Evolutionary conservation across 495 filamentous ascomycete species (phyloP).

Genomic region (Neurospora sp.): DNA sequence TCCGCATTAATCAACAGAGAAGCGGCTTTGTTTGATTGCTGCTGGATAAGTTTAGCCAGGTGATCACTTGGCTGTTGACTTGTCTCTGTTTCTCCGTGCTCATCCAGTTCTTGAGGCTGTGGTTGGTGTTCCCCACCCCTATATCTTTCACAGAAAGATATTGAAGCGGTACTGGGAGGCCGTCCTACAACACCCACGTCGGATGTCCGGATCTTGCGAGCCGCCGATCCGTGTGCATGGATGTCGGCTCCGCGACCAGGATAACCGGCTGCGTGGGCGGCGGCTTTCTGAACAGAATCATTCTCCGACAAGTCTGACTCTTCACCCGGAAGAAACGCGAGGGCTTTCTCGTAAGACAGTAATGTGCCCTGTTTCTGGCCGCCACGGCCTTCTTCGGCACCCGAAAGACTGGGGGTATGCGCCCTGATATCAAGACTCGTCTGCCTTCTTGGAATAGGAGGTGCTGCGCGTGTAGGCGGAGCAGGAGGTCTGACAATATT

Average conservation of each 20-base stretch:
- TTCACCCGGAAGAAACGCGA: neutral
- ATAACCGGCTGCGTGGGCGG: neutral
- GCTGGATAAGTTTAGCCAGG: too few species aligned
- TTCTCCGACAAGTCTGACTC: neutral
- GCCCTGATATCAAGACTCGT: conserved; percentile 13
- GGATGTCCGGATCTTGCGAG: neutral
- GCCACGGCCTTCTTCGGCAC: neutral
- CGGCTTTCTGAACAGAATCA: neutral
- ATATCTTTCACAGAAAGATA: neutral
- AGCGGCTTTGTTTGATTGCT: too few species aligned
- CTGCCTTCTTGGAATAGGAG: conserved; percentile 21
- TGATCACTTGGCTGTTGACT: too few species aligned
- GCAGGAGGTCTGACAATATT: conserved; percentile 1
- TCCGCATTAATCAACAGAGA: neutral
- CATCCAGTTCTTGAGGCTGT: neutral
- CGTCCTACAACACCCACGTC: conserved; percentile 1
- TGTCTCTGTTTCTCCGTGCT: neutral
- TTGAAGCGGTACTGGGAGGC: neutral
- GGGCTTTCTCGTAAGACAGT: neutral
- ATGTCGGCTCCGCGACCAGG: neutral
- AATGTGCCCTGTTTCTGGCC: neutral
- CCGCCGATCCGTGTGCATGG: neutral
- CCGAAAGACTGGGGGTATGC: neutral
- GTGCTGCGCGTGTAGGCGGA: conserved; percentile 11
- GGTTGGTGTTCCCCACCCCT: neutral